Evolutionary conservation across 2,329 filamentous ascomycete genomes (phyloP).

Genomic region (Sclerotinia borealis): DNA sequence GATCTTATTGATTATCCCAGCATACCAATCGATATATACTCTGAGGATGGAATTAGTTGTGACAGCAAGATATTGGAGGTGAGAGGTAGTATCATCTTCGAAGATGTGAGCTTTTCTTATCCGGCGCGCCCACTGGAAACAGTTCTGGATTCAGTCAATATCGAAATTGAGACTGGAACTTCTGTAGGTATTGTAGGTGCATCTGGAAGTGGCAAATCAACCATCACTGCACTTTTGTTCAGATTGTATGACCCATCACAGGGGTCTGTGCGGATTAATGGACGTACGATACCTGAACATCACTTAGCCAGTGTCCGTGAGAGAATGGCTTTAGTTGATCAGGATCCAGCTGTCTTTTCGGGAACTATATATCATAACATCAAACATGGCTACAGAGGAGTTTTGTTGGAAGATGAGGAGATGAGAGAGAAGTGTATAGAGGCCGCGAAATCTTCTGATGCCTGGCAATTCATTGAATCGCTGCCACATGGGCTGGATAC

Average conservation of each 20-base stretch:
- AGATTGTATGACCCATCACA: slow-evolving; percentile 42
- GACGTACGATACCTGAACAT: slow-evolving; percentile 19
- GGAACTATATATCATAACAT: slow-evolving; percentile 44
- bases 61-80: slow-evolving; percentile 19
- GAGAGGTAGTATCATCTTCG: slow-evolving; percentile 29
- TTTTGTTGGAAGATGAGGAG: slow-evolving; percentile 15
- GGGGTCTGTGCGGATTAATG: slow-evolving; percentile 36
- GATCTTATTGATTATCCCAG: slow-evolving; percentile 38
- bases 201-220: slow-evolving; percentile 39
- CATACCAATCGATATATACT: slow-evolving; percentile 35
- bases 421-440: slow-evolving; percentile 19
- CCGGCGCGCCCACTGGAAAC: slow-evolving; percentile 28
- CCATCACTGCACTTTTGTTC: slow-evolving; percentile 37
- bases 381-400: slow-evolving; percentile 37
- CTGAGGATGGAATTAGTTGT: slow-evolving; percentile 21
- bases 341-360: not conserved
- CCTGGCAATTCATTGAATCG: slow-evolving; percentile 46
- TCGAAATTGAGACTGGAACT: slow-evolving; percentile 32
- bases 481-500: slow-evolving; percentile 46
- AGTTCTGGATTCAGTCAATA: slow-evolving; percentile 31
- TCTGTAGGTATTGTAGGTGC: slow-evolving; percentile 40
- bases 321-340: not conserved
- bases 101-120: slow-evolving; percentile 33
- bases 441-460: slow-evolving; percentile 54
- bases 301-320: slow-evolving; percentile 21